A percentile compares a stretch with the other conserved stretches of the same genome.
phyloP scores from a whole-genome alignment of 1,139 yeast genomes.

The Kluyveromyces sp. region DNA sequence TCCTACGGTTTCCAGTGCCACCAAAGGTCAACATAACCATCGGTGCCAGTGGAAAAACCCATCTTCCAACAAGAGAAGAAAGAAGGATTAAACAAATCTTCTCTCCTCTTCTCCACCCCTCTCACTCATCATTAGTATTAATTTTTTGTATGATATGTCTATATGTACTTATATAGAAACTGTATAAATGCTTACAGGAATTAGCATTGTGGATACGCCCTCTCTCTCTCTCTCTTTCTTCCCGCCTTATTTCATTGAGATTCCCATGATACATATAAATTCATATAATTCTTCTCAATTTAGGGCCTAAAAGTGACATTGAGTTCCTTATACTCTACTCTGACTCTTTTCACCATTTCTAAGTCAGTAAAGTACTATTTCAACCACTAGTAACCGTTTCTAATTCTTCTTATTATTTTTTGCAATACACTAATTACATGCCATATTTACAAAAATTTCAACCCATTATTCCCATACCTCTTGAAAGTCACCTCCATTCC shows the following conservation, averaged over 20 bases:
- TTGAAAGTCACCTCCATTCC: too few relatives aligned
- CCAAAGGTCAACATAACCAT: slow-evolving; percentile 95
- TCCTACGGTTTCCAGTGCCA: slow-evolving; percentile 91
- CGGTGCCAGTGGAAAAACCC: slow-evolving; percentile 79
- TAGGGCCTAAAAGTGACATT: too few relatives aligned
- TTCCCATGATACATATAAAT: too few relatives aligned
- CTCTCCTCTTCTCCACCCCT: background rate
- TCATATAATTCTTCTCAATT: too few relatives aligned
- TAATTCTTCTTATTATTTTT: too few relatives aligned
- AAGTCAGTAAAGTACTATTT: too few relatives aligned
- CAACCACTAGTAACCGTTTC: too few relatives aligned
- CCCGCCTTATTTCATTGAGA: background rate
- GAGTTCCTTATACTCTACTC: too few relatives aligned
- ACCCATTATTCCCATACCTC: too few relatives aligned
- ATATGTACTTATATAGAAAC: background rate
- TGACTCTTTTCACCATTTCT: too few relatives aligned
- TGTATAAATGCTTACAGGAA: background rate
- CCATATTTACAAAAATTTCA: too few relatives aligned
- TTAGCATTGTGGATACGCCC: background rate
- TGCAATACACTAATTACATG: too few relatives aligned
- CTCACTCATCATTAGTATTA: background rate
- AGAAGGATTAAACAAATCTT: slow-evolving; percentile 7
- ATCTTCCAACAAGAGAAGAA: slow-evolving; percentile 23
- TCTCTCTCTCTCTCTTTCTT: background rate
- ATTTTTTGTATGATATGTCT: background rate